phyloP scores from a whole-genome alignment of 768 basidiomycete species.

The Tylopilus rubrobrunneus region DNA sequence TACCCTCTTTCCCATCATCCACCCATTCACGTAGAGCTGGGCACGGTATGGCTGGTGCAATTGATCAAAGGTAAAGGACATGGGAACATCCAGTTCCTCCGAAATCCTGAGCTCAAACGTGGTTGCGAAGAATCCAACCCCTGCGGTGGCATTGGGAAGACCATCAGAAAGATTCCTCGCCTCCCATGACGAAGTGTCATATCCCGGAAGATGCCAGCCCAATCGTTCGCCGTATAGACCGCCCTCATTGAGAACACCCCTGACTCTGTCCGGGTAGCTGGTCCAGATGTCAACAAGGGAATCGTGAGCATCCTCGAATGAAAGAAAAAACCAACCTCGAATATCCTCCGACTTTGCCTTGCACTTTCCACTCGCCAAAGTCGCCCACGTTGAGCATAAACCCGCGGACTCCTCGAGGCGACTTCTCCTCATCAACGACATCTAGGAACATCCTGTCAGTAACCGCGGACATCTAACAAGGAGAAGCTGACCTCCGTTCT shows the following conservation, averaged over 20 bases:
- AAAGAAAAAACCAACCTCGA: conserved; percentile 39
- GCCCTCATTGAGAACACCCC: conserved; percentile 70
- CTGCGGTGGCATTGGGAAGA: conserved; percentile 53
- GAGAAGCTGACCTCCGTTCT: conserved; percentile 46
- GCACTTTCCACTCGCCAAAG: conserved; percentile 66
- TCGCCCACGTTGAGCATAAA: conserved; percentile 63
- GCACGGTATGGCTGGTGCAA: conserved; percentile 66
- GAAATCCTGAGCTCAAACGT: conserved; percentile 64
- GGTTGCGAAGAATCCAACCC: conserved; percentile 80
- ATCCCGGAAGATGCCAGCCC: conserved; percentile 76
- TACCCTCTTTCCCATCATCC: conserved; percentile 86
- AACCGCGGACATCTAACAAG: background rate
- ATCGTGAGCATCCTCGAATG: background rate
- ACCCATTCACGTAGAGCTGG: conserved; percentile 77
- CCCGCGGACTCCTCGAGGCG: conserved; percentile 75
- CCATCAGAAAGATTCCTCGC: conserved; percentile 54
- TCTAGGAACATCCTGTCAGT: conserved; percentile 7
- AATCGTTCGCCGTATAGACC: conserved; percentile 66
- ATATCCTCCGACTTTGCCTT: conserved; percentile 75
- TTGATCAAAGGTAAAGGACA: conserved; percentile 71
- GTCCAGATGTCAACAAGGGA: background rate
- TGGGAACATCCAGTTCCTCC: conserved; percentile 55
- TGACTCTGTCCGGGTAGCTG: conserved; percentile 71
- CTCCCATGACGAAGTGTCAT: conserved; percentile 59
- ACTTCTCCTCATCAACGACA: conserved; percentile 56